These are phyloP conservation scores for Oldenlandia corymbosa DNA, from an alignment of 257 asterid species.

Conservation along the genomic window DNA sequence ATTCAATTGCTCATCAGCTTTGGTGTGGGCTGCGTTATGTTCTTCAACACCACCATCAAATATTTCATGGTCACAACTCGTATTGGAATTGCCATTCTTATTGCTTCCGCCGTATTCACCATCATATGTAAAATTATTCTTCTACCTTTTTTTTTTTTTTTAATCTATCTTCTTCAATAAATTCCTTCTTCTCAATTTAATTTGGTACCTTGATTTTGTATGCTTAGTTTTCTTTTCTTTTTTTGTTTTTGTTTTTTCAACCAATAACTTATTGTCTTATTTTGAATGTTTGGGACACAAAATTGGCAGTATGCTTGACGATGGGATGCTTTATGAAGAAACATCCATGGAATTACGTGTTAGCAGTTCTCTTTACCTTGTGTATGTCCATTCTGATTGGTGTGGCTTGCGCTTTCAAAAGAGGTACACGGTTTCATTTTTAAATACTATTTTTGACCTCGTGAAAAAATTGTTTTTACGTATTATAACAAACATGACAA, in stretches of 20 bases:
- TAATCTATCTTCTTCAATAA: too few relatives aligned
- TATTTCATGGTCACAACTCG: slow-evolving; percentile 7
- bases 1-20: slow-evolving; percentile 62
- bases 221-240: too few relatives aligned
- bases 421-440: not conserved
- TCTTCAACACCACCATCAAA: slow-evolving; percentile 12
- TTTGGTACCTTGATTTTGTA: too few relatives aligned
- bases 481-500: too few relatives aligned
- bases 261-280: too few relatives aligned
- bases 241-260: too few relatives aligned
- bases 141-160: too few relatives aligned
- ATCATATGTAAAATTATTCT: not conserved
- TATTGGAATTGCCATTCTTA: slow-evolving; percentile 1
- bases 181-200: too few relatives aligned
- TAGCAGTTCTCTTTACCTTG: slow-evolving; percentile 12
- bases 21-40: slow-evolving; percentile 55
- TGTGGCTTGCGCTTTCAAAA: slow-evolving; percentile 9
- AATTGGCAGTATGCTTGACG: slow-evolving; percentile 10
- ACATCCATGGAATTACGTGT: slow-evolving; percentile 20
- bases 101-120: not conserved
- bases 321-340: slow-evolving; percentile 15
- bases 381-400: slow-evolving; percentile 12
- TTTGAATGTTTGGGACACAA: too few relatives aligned
- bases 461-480: too few relatives aligned
- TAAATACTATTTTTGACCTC: too few relatives aligned